phyloP scores from a whole-genome alignment of 805 yeast species.

The Kazachstania psychrophila region DNA sequence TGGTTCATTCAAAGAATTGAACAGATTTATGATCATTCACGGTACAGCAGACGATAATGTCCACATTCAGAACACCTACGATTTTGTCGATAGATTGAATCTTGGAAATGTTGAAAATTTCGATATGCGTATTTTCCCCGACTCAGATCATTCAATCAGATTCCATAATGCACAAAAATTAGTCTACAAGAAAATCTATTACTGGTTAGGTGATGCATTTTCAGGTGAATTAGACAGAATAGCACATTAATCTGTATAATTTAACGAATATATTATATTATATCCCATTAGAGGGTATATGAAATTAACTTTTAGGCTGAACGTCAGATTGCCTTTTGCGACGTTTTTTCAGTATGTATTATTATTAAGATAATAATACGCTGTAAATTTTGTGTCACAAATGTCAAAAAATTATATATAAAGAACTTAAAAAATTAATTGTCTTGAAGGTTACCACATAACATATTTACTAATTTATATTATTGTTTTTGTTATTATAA shows the following conservation, averaged over 20 bases:
- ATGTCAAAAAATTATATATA: too few relatives aligned
- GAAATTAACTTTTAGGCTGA: too few relatives aligned
- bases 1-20: conserved; percentile 37
- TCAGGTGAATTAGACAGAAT: conserved; percentile 27
- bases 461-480: too few relatives aligned
- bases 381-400: too few relatives aligned
- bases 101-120: conserved; percentile 50
- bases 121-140: conserved; percentile 86
- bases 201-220: conserved; percentile 62
- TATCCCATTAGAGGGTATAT: too few relatives aligned
- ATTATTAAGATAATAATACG: too few relatives aligned
- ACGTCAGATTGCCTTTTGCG: too few relatives aligned
- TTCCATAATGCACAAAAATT: conserved; percentile 72
- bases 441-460: too few relatives aligned
- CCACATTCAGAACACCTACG: conserved; percentile 61
- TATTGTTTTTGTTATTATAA: too few relatives aligned
- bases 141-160: conserved; percentile 76
- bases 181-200: conserved; percentile 58
- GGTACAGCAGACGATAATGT: conserved; percentile 85
- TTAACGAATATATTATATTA: too few relatives aligned
- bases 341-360: too few relatives aligned
- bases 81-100: conserved; percentile 53
- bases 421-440: too few relatives aligned
- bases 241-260: conserved; percentile 3
- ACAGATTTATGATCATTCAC: conserved; percentile 60